Evolutionary conservation across 345 rosid species (phyloP), one percentile per base, ranked within the genome.

Genomic region (Boechera stricta): DNA sequence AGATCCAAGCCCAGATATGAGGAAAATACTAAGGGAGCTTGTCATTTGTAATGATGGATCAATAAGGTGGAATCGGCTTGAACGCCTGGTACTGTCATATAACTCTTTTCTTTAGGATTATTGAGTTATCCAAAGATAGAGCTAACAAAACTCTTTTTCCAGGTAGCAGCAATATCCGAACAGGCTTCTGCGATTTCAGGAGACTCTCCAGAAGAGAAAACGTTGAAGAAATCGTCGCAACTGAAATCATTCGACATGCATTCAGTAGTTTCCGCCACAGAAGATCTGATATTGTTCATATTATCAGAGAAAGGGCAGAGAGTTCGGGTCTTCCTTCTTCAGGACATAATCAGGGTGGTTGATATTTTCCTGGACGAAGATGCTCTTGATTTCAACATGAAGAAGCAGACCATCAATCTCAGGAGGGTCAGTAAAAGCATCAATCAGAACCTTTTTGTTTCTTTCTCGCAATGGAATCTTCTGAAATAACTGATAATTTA

Each of bases 1-100:
- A 41, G 99, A 95, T 79, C 83, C 98, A 52, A 86, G 85, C 82
- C 97, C 98, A 80, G 99, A 95, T 76, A 95, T 92, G 99, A 86
- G 99, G 80, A 92, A 81, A 79, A 86, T 89, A 65, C 82, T 92
- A 60, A 90, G 91, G 87, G 88, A 95, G 76, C 99, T 95, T 71
- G 82, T 95, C 60, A 92, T 92, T 53, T 67, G 86, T 45, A 87
- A 92, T 59, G 84, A 92, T 83, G 98, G 99, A 66, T 91, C 99
- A 24, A 82, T 95, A 72, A 84, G 99, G 79, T 95, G 99, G 99
- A 90, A 88, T 76, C 87, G 97, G 48, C 86, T 95, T 57, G 99
- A 95, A 82, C 91, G 91, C 60, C 85, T 95, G 90, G 98, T 94
- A 79, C 29, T 26, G 82, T 62, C 36, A n/a, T 53, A 42, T 4